A percentile compares a stretch with the other conserved stretches of the same genome.
Evolutionary conservation across 2,329 filamentous ascomycete genomes (phyloP).

Genomic region (Ophiocordyceps australis): DNA sequence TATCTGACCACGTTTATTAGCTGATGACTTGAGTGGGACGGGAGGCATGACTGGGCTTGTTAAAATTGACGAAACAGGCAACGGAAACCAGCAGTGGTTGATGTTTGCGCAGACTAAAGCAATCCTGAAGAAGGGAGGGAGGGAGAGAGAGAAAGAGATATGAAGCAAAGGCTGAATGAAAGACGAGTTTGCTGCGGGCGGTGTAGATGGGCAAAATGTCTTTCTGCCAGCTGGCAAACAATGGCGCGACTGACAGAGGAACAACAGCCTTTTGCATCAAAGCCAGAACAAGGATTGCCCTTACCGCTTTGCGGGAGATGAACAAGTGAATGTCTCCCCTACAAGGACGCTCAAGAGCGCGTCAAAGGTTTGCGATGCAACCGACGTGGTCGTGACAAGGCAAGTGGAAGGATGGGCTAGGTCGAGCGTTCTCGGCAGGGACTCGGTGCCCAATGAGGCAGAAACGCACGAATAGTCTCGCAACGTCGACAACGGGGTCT

Average conservation of each 20-base stretch:
- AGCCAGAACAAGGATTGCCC: no score
- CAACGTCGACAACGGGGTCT: constrained; percentile 5
- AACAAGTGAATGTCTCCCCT: constrained; percentile 98
- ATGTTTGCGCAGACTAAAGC: no score
- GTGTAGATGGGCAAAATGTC: no score
- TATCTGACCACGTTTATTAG: constrained; percentile 9
- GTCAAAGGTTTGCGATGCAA: constrained; percentile 6
- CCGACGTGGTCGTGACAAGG: constrained; percentile 6
- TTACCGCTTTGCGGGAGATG: constrained; percentile 77
- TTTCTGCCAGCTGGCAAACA: no score
- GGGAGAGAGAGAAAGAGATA: constrained; percentile 18
- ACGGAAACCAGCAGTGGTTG: no score
- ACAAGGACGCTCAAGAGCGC: constrained; percentile 20
- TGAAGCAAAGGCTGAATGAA: constrained; percentile 10
- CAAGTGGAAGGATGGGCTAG: constrained; percentile 1
- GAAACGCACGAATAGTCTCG: no score
- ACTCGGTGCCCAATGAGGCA: no score
- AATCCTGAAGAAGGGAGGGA: constrained; percentile 1
- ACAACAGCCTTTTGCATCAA: no score
- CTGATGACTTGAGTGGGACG: neutral
- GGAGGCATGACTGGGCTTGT: neutral
- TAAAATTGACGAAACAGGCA: neutral
- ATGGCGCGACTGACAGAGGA: no score
- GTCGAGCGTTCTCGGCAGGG: no score
- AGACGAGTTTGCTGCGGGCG: no score